Percentiles rank a stretch among this genome's conserved stretches.
Conservation (phyloP, 768 basidiomycete species). For the Lactifluus echinatus region DNA sequence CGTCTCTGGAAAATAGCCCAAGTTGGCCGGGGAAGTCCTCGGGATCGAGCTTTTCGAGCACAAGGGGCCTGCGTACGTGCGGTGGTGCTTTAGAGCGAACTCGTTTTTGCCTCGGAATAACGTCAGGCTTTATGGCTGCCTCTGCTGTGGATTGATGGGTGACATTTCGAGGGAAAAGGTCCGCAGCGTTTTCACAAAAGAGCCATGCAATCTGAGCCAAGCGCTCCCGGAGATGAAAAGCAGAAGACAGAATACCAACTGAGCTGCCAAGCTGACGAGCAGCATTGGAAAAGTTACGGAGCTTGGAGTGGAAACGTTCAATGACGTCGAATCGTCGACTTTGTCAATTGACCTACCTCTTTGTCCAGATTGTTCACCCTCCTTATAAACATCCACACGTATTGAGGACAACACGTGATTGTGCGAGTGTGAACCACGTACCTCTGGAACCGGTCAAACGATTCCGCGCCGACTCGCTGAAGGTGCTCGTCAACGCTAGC, state of each 20-base stretch:
- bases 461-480: slow-evolving; percentile 58
- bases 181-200: slow-evolving; percentile 68
- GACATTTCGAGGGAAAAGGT: slow-evolving; percentile 65
- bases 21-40: slow-evolving; percentile 63
- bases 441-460: slow-evolving; percentile 58
- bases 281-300: slow-evolving; percentile 70
- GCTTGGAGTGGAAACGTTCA: slow-evolving; percentile 31
- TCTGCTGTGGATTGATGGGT: slow-evolving; percentile 34
- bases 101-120: slow-evolving; percentile 30
- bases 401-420: neutral
- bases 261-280: slow-evolving; percentile 70
- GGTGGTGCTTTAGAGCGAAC: slow-evolving; percentile 29
- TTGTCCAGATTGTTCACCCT: slow-evolving; percentile 55
- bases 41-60: slow-evolving; percentile 49
- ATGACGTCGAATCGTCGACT: neutral
- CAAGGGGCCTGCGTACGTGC: slow-evolving; percentile 43
- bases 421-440: slow-evolving; percentile 24
- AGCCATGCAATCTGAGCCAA: slow-evolving; percentile 60
- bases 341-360: slow-evolving; percentile 35
- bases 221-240: slow-evolving; percentile 61
- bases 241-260: slow-evolving; percentile 66
- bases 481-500: slow-evolving; percentile 62
- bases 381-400: slow-evolving; percentile 28
- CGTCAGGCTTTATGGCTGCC: slow-evolving; percentile 29
- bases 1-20: slow-evolving; percentile 51